These are phyloP conservation scores for Microcos paniculata DNA, from an alignment of 345 rosid species.

Conservation along the genomic window DNA sequence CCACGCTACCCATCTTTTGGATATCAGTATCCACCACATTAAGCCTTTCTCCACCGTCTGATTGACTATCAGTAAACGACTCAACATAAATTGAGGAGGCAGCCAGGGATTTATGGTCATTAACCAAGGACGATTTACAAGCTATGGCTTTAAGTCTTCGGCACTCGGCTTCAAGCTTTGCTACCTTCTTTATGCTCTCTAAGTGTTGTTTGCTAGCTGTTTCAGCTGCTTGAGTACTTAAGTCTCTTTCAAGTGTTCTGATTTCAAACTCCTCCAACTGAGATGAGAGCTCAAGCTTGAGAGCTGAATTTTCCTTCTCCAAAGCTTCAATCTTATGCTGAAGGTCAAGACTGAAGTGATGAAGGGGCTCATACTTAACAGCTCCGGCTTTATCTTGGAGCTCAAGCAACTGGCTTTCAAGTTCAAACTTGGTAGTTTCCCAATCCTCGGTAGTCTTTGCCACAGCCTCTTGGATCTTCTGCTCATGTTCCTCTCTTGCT, in stretches of 20 bases:
- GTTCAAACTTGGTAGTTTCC: conserved; percentile 49
- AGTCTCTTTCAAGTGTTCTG: conserved; percentile 75
- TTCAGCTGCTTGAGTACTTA: conserved; percentile 87
- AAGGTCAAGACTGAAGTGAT: conserved; percentile 33
- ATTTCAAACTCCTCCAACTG: conserved; percentile 74
- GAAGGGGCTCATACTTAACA: conserved; percentile 21
- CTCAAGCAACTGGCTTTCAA: conserved; percentile 53
- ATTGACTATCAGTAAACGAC: conserved; percentile 60
- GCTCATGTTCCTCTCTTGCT: conserved; percentile 77
- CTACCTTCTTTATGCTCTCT: conserved; percentile 84
- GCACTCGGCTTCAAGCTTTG: conserved; percentile 93
- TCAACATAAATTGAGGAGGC: conserved; percentile 56
- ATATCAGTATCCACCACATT: conserved; percentile 39
- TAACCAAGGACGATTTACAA: conserved; percentile 37
- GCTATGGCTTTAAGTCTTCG: conserved; percentile 53
- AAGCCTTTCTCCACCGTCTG: conserved; percentile 66
- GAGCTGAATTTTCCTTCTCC: conserved; percentile 57
- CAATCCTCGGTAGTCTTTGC: conserved; percentile 45
- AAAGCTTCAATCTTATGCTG: conserved; percentile 48
- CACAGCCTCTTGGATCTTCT: conserved; percentile 55
- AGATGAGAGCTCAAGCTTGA: conserved; percentile 57
- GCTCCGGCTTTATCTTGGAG: conserved; percentile 40
- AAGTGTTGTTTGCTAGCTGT: conserved; percentile 83
- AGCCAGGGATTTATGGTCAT: conserved; percentile 45
- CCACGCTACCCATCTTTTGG: conserved; percentile 28